Conservation (phyloP, 2,329 filamentous ascomycete genomes). For the Neonectria neomacrospora region DNA sequence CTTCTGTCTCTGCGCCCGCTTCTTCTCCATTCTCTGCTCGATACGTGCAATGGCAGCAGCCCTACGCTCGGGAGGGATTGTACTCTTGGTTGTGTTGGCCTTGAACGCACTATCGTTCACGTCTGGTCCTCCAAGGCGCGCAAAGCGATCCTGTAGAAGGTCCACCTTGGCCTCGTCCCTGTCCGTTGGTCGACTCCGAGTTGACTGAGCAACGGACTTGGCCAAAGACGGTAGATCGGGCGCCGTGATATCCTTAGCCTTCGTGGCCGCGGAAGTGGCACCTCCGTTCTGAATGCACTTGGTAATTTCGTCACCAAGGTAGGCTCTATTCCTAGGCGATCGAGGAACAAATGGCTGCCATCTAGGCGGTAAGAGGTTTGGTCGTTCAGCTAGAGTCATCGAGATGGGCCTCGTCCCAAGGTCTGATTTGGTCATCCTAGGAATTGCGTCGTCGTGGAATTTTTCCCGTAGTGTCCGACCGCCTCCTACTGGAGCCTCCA, state of each 20-base stretch:
- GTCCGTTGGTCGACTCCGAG: constrained; percentile 28
- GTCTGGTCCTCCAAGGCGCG: constrained; percentile 56
- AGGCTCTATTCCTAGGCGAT: constrained; percentile 52
- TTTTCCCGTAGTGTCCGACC: constrained; percentile 50
- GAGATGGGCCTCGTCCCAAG: constrained; percentile 27
- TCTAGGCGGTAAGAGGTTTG: constrained; percentile 49
- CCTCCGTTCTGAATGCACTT: constrained; percentile 47
- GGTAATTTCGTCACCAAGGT: constrained; percentile 49
- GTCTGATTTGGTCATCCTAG: constrained; percentile 31
- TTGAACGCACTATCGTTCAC: constrained; percentile 47
- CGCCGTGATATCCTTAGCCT: constrained; percentile 39
- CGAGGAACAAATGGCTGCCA: constrained; percentile 57
- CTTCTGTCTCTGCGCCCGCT: constrained; percentile 48
- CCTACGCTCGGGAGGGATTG: constrained; percentile 61
- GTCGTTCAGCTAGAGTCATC: constrained; percentile 38
- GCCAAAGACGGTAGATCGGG: constrained; percentile 45
- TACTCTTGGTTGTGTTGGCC: constrained; percentile 55
- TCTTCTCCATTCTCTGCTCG: constrained; percentile 64
- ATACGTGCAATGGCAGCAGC: constrained; percentile 66
- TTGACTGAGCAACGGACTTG: constrained; percentile 38
- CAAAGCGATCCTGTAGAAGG: constrained; percentile 58
- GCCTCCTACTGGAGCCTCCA: constrained; percentile 32
- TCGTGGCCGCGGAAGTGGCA: constrained; percentile 36
- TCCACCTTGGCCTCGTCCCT: constrained; percentile 54
- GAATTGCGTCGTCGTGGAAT: constrained; percentile 46